These are phyloP conservation scores for Globisporangium carolinianum DNA, from an alignment of 352 stramenopile species.

Conservation along the genomic window DNA sequence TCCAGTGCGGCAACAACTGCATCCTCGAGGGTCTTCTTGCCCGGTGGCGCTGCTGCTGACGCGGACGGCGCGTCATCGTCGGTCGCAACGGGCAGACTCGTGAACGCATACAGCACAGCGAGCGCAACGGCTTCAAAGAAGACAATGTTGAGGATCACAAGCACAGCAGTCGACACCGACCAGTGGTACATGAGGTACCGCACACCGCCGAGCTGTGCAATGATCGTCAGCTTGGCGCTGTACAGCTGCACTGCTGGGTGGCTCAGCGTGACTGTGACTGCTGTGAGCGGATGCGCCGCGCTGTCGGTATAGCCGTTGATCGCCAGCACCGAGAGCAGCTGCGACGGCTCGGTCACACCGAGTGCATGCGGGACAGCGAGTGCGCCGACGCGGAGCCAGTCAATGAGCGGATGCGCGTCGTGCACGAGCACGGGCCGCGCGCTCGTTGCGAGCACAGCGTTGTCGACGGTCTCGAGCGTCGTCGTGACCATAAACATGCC, in stretches of 20 bases:
- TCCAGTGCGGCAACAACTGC: conserved; percentile 6
- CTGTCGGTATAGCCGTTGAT: conserved; percentile 71
- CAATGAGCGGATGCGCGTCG: conserved; percentile 50
- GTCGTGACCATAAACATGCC: conserved; percentile 78
- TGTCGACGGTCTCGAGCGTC: conserved; percentile 23
- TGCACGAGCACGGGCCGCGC: conserved; percentile 52
- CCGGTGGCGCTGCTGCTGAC: not conserved
- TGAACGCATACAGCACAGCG: conserved; percentile 61
- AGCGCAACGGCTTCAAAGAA: conserved; percentile 62
- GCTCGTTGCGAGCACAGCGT: conserved; percentile 35
- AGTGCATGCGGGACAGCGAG: conserved; percentile 54
- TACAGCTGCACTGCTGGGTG: conserved; percentile 69
- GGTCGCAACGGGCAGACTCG: conserved; percentile 33
- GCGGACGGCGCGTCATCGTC: conserved; percentile 1
- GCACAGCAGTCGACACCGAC: conserved; percentile 54
- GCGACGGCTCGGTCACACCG: conserved; percentile 44
- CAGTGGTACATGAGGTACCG: conserved; percentile 87
- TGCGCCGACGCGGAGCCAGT: conserved; percentile 31
- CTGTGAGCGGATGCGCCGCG: conserved; percentile 38
- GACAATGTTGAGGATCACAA: conserved; percentile 76
- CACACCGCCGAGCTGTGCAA: conserved; percentile 73
- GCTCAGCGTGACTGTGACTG: conserved; percentile 49
- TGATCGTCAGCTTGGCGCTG: conserved; percentile 66
- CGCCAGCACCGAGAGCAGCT: conserved; percentile 40
- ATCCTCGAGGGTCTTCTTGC: not conserved